These are phyloP conservation scores for Colletotrichum tropicicola DNA, from an alignment of 2,329 filamentous ascomycete genomes.

Conservation along the genomic window DNA sequence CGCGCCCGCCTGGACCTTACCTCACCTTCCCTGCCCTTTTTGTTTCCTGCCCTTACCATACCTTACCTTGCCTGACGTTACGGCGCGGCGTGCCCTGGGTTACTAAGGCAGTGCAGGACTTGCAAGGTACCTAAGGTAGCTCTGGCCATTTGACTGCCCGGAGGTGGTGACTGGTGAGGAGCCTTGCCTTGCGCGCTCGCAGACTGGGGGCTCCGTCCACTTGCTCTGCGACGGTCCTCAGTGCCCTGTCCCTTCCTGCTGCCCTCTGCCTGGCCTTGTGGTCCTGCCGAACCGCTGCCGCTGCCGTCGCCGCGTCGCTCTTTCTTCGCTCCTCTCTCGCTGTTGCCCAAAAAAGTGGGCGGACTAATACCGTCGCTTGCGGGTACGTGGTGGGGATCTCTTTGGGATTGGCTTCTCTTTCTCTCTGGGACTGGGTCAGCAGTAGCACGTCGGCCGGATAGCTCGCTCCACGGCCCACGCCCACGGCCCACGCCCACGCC, in stretches of 20 bases:
- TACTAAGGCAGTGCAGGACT: not conserved
- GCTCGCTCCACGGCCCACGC: conserved; percentile 20
- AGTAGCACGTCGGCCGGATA: conserved; percentile 19
- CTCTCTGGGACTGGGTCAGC: conserved; percentile 15
- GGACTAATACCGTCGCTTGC: conserved; percentile 22
- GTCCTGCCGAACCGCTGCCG: conserved; percentile 21
- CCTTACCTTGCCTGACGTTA: conserved; percentile 7
- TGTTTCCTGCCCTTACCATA: conserved; percentile 7
- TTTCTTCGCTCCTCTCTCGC: conserved; percentile 23
- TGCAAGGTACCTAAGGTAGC: too few species aligned
- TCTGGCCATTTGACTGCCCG: too few species aligned
- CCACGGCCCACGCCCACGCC: not conserved
- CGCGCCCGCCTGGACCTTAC: conserved; percentile 5
- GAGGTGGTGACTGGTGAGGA: too few species aligned
- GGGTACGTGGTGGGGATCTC: conserved; percentile 22
- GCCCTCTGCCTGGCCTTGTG: not conserved
- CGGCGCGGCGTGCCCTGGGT: not conserved
- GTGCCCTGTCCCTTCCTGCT: not conserved
- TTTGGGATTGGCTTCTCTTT: conserved; percentile 18
- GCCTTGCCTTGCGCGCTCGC: not conserved
- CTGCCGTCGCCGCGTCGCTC: conserved; percentile 12
- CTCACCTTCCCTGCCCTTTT: conserved; percentile 23
- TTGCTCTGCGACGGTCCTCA: not conserved
- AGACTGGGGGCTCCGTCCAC: too few species aligned
- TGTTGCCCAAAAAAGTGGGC: conserved; percentile 9